Evolutionary conservation across 805 yeast species (phyloP), one percentile per base, ranked within the genome.

Genomic region (Nakazawaea populi): DNA sequence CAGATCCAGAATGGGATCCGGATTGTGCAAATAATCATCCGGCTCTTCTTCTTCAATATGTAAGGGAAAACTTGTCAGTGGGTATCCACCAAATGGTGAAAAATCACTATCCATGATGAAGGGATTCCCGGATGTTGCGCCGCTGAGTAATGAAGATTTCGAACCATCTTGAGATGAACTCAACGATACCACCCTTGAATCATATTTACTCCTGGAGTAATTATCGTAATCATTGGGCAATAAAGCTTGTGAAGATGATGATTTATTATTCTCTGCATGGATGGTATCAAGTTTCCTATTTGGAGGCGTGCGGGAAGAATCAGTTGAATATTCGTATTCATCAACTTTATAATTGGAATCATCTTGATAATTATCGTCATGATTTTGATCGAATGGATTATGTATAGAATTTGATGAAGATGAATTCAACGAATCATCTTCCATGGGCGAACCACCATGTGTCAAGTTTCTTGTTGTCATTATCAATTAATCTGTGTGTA

Each of bases 71-170:
- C 52, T 49, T 5, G 46, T 24, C 48, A 45, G 49, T 24, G 52
- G 52, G 67, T 89, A 92, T n/a, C 98, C 98, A 49, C 98, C 99
- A 70, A 92, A 92, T 4, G 98, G 99, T 46, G 87, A 80, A 57
- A 83, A 83, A 60, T 86, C 94, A 18, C 82, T 76, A 60, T 76
- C 83, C 41, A 72, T 74, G 44, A 75, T 54, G 56, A 74, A 74
- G 12, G 80, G 80, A 51, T 72, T 67, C 27, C 44, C 39, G 3
- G 52, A 46, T 34, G 47, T 41, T 27, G 40, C 46, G 8, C 30
- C 38, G 10, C 29, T 43, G 14, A 58, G 36, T 6, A 61, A 54
- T 29, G 63, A 60, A 9, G 64, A 46, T 40, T 60, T 58, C 5
- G 76, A 70, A 41, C 64, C 73, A 4, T 67, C 53, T n/a, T 24